Evolutionary conservation across 2,329 filamentous ascomycete genomes (phyloP).

Genomic region (Shiraia sp.): DNA sequence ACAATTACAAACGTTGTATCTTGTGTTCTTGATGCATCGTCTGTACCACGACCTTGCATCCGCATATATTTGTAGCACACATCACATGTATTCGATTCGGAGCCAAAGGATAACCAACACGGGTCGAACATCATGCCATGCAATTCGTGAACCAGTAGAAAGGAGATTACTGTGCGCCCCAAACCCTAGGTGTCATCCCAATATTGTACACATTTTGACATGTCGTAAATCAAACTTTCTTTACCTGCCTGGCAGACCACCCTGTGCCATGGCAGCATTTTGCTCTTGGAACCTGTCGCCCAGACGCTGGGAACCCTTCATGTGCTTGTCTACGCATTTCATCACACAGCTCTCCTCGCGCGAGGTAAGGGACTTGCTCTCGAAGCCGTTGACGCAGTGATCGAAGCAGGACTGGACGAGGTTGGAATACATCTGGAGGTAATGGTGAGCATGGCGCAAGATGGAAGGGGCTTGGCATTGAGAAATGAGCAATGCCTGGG

Average conservation of each 20-base stretch:
- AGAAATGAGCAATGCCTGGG: not conserved
- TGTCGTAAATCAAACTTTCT: constrained; percentile 1
- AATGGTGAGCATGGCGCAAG: constrained; percentile 2
- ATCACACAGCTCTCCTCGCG: constrained; percentile 91
- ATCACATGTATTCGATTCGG: too few species aligned
- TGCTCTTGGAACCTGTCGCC: constrained; percentile 86
- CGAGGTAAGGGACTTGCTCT: constrained; percentile 87
- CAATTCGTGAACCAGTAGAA: not conserved
- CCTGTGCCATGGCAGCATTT: constrained; percentile 68
- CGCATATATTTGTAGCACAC: too few species aligned
- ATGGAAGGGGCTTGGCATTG: too few species aligned
- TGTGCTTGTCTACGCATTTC: constrained; percentile 94
- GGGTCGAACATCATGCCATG: not conserved
- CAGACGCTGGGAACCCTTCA: constrained; percentile 87
- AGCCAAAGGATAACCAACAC: not conserved
- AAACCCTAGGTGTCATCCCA: constrained; percentile 10
- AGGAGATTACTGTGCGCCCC: constrained; percentile 12
- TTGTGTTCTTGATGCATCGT: not conserved
- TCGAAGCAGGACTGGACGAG: constrained; percentile 90
- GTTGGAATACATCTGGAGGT: constrained; percentile 67
- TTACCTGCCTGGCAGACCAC: constrained; percentile 54
- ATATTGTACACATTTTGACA: constrained; percentile 16
- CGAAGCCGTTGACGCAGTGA: constrained; percentile 98
- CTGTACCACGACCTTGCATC: not conserved
- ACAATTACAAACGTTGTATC: not conserved